Percentiles rank a stretch among this genome's conserved stretches.
These are phyloP conservation scores for Buxus sempervirens DNA, from an alignment of 164 flowering plant species.

Conservation along the genomic window DNA sequence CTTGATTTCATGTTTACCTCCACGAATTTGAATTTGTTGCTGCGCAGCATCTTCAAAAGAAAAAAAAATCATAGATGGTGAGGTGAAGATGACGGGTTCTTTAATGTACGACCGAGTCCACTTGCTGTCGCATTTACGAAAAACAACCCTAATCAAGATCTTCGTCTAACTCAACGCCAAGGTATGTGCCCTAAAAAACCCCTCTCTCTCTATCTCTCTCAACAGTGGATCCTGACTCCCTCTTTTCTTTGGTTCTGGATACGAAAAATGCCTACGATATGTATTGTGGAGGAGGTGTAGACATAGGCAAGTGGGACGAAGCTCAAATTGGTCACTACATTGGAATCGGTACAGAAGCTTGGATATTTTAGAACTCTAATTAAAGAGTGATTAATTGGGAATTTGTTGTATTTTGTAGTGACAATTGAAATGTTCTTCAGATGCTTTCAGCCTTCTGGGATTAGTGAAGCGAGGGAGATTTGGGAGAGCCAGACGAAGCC, in stretches of 20 bases:
- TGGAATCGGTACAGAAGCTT: conserved; percentile 61
- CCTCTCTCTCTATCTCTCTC: conserved; percentile 12
- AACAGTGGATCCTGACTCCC: neutral
- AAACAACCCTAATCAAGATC: conserved; percentile 70
- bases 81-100: conserved; percentile 6
- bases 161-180: conserved; percentile 82
- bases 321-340: conserved; percentile 87
- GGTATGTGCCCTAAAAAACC: conserved; percentile 26
- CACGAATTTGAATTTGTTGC: too few species aligned
- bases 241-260: neutral
- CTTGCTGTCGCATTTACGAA: conserved; percentile 74
- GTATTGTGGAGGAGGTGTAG: conserved; percentile 72
- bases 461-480: conserved; percentile 49
- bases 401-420: neutral
- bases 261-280: conserved; percentile 65
- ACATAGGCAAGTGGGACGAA: conserved; percentile 74
- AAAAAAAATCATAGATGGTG: too few species aligned
- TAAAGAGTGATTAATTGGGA: neutral
- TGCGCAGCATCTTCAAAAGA: too few species aligned
- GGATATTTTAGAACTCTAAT: neutral
- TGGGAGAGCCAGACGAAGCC: conserved; percentile 83
- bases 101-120: conserved; percentile 32
- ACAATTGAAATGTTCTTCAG: conserved; percentile 26
- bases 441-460: conserved; percentile 61
- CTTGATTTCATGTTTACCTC: too few species aligned